phyloP scores from a whole-genome alignment of 2,329 filamentous ascomycete species.

The Monosporascus sp. region DNA sequence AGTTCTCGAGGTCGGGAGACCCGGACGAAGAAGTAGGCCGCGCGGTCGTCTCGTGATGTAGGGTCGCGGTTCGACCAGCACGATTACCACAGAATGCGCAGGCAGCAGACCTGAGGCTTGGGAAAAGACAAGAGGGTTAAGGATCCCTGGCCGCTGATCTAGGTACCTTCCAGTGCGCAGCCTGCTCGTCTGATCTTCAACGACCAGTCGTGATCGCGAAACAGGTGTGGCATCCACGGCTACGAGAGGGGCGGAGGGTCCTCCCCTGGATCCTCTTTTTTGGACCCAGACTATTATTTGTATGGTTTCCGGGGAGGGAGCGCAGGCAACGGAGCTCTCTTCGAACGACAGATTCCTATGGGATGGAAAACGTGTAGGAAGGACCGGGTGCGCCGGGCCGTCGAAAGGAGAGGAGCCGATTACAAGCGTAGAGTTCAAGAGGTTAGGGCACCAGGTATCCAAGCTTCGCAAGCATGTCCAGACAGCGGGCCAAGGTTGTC shows the following conservation, averaged over 20 bases:
- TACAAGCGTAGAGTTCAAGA: too few relatives aligned
- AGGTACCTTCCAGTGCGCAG: neutral
- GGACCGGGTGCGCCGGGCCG: too few relatives aligned
- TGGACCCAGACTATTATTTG: neutral
- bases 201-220: neutral
- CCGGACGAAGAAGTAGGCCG: neutral
- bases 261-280: neutral
- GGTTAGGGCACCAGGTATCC: too few relatives aligned
- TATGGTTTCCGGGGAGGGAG: neutral
- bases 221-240: neutral
- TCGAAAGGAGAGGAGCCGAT: too few relatives aligned
- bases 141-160: neutral
- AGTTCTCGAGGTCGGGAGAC: neutral
- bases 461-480: too few relatives aligned
- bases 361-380: too few relatives aligned
- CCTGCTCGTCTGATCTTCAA: neutral
- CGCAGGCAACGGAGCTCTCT: neutral
- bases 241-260: neutral
- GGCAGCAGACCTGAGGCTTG: neutral
- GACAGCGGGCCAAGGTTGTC: too few relatives aligned
- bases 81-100: neutral
- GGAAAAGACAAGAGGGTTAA: neutral
- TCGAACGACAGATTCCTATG: neutral
- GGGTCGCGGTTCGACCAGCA: neutral
- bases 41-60: neutral